Base-by-base conservation (phyloP, 805 yeast species). In the Zygosaccharomyces siamensis region DNA sequence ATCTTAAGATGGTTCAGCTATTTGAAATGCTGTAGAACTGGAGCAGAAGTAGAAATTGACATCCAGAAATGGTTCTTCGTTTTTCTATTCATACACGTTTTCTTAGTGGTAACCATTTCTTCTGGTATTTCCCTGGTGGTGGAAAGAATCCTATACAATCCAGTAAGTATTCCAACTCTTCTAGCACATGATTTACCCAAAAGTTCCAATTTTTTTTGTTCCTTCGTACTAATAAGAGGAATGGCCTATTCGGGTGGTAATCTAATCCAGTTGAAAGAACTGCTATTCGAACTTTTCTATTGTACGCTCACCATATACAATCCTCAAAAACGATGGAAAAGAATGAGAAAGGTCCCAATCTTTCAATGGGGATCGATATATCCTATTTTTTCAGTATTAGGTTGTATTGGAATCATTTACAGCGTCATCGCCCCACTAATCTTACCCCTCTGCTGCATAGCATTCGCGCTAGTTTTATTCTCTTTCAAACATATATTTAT, bases 171-270 rank as follows among this genome's bases (percentile, higher is more conserved):
- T 10, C 89, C 93, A 0, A 72, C 79, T 5, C 65, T 87, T 46
- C 71, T 89, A 21, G 96, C 96, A 0, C 75, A 77, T 11, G 86
- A 89, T 57, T 72, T 90, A 31, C 96, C 97, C 0, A 86, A 85
- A 60, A 86, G 95, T 21, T 84, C 96, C 1, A 86, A 83, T 39
- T 89, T 90, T 61, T 90, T 89, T 68, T 83, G 83, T 63, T 85
- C 90, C 3, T 88, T 84, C 59, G 70, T 89, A 33, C 68, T 87
- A 0, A 72, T 89, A 30, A 83, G 86, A 65, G 92, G 95, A 0
- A 69, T 89, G 48, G 78, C 90, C 1, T 80, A 85, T 47, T 79
- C 84, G 53, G 96, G 96, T 0, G 80, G 79, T 49, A 81, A 81
- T 51, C 72, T 90, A 36, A 60, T 89, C 33, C 83, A 86, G 58